Base-by-base conservation (phyloP, 2,329 filamentous ascomycete genomes). In the Aureobasidium uvarum region DNA sequence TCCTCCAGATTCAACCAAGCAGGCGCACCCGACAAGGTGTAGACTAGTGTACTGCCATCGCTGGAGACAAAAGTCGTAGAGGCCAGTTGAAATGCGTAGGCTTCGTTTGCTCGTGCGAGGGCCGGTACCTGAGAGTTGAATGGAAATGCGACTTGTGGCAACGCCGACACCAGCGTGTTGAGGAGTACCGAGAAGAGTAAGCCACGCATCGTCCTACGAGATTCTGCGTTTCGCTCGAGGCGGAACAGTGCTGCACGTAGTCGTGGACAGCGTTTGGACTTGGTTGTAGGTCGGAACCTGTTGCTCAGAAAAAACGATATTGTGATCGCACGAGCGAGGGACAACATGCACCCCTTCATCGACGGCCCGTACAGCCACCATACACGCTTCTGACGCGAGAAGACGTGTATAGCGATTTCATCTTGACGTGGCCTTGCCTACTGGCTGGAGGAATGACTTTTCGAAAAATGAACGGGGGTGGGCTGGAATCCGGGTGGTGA, bases 101-200 rank as follows among this genome's bases (percentile, higher is more conserved):
- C 81, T 70, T 88, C 74, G 46, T 83, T 84, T 66, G 90, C 81
- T 69, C 89, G 84, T 23, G 91, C 92, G 62, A 93, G 88, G 3
- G 89, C 88, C 38, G 92, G 92, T 0, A 96, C 83, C 75, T 96
- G 92, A 2, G 90, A 87, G 76, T 95, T 96, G 75, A 96, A 82
- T 0, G 92, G 92, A 70, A 93, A 94, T 54, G 80, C 80, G 62
- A 78, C 72, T 51, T 75, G 74, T 20, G 78, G 77, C 16, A 60
- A 31, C 16, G 67, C 67, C 13, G 54, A 60, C 11, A 51, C 65
- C 45, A 56, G 14, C 38, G 54, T 18, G 50, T 39, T 23, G 41
- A 56, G 56, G 25, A 65, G 33, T 8, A 45, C 43, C 45, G 46
- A 31, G 43, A 41, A 56, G 33, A 33, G 25, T 48, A 51, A 23